Conservation (phyloP, 306 rosid genomes). For the Geum urbanum region DNA sequence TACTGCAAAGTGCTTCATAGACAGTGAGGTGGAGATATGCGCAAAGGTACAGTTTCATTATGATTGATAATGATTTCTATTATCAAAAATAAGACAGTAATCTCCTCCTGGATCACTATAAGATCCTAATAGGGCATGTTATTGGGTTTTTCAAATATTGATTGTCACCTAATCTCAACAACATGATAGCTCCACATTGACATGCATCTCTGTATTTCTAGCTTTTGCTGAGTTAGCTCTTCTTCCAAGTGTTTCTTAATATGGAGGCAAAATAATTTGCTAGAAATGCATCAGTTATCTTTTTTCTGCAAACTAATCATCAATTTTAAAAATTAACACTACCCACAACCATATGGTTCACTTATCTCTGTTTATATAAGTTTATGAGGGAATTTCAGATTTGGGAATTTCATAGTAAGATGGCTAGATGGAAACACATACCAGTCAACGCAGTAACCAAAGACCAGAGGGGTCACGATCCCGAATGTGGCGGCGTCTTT, state of each 20-base stretch:
- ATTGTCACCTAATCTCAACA: conserved; percentile 40
- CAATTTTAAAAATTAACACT: too few relatives aligned
- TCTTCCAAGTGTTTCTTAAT: conserved; percentile 41
- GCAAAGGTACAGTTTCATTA: background rate
- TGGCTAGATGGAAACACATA: too few relatives aligned
- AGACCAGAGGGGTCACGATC: conserved; percentile 55
- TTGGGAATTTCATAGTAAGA: too few relatives aligned
- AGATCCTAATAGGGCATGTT: conserved; percentile 29
- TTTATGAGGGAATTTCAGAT: too few relatives aligned
- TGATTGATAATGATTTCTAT: background rate
- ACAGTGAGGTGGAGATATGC: background rate
- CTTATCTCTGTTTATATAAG: too few relatives aligned
- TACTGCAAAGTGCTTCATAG: background rate
- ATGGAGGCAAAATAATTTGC: conserved; percentile 29
- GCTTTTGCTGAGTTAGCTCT: background rate
- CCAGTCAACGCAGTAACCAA: too few relatives aligned
- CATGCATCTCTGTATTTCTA: conserved; percentile 18
- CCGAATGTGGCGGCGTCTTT: too few relatives aligned
- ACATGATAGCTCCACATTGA: conserved; percentile 38
- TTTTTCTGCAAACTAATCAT: too few relatives aligned
- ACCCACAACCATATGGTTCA: too few relatives aligned
- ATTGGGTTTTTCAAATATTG: conserved; percentile 26
- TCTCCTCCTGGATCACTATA: too few relatives aligned
- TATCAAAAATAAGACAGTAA: conserved; percentile 20
- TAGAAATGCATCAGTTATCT: too few relatives aligned